Conservation (phyloP, 805 yeast species). For the Lipomyces japonicus region DNA sequence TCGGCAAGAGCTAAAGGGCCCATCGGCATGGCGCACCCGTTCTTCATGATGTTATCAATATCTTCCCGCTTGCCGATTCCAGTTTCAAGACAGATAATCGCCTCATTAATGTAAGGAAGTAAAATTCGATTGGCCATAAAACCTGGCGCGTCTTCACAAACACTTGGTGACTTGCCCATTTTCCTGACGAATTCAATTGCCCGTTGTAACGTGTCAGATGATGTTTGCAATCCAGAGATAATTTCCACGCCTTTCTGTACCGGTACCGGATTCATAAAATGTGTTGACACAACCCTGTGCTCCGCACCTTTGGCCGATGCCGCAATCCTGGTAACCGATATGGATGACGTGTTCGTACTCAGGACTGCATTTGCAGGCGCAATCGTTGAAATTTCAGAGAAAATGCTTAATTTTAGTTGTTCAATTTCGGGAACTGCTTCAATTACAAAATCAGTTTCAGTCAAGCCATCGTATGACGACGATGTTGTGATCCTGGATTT, state of each 20-base stretch:
- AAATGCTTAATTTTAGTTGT: constrained; percentile 38
- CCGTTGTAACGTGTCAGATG: constrained; percentile 36
- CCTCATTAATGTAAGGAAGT: constrained; percentile 46
- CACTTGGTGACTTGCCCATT: constrained; percentile 41
- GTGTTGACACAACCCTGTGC: constrained; percentile 42
- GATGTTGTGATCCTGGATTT: constrained; percentile 32
- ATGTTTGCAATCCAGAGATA: constrained; percentile 43
- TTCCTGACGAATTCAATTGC: constrained; percentile 36
- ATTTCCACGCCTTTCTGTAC: constrained; percentile 46
- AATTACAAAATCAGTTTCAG: constrained; percentile 39
- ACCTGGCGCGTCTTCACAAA: constrained; percentile 43
- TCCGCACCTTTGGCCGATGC: constrained; percentile 45
- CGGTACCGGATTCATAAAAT: constrained; percentile 48
- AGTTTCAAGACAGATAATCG: constrained; percentile 41
- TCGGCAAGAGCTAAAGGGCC: constrained; percentile 45
- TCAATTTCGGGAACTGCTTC: constrained; percentile 46
- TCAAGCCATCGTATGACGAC: constrained; percentile 31
- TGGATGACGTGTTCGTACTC: constrained; percentile 45
- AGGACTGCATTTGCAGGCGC: constrained; percentile 36
- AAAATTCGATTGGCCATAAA: constrained; percentile 44
- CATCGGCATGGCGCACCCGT: constrained; percentile 49
- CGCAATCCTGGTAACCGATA: constrained; percentile 44
- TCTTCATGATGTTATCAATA: constrained; percentile 44
- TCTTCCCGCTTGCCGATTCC: constrained; percentile 43
- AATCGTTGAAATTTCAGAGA: constrained; percentile 36